Percentiles rank a stretch among this genome's conserved stretches.
phyloP scores from a whole-genome alignment of 192 early-diverging fungal genomes.

The Podila minutissima region DNA sequence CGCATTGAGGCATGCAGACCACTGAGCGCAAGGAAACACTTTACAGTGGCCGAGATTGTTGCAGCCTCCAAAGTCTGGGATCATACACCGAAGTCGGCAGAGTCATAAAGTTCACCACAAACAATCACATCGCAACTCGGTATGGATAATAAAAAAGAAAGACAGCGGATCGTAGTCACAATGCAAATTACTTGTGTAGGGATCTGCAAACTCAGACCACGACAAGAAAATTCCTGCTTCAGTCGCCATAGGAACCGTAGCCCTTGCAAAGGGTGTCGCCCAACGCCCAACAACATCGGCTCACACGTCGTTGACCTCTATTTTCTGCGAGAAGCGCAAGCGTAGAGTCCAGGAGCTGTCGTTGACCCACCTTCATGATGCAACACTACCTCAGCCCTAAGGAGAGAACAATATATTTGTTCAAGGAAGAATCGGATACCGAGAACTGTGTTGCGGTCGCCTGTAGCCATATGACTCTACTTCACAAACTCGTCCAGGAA shows the following conservation, averaged over 20 bases:
- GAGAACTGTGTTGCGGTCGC: too few species aligned
- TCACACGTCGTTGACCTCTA: background rate
- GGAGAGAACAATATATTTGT: too few species aligned
- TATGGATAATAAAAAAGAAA: too few species aligned
- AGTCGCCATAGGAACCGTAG: background rate
- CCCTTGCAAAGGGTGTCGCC: background rate
- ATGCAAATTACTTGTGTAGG: too few species aligned
- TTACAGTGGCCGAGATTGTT: slow-evolving; percentile 88
- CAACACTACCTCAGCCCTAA: too few species aligned
- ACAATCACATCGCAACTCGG: background rate
- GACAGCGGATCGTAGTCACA: too few species aligned
- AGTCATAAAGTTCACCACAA: background rate
- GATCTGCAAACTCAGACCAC: background rate
- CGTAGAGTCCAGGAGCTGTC: too few species aligned
- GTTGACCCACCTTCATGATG: too few species aligned
- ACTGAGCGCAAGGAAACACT: slow-evolving; percentile 88
- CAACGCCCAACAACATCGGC: background rate
- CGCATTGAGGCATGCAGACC: slow-evolving; percentile 91
- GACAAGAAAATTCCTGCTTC: background rate
- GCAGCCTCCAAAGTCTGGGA: slow-evolving; percentile 49
- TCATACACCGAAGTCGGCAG: slow-evolving; percentile 2
- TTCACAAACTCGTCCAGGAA: too few species aligned
- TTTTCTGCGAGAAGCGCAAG: too few species aligned
- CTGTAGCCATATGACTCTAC: too few species aligned
- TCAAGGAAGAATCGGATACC: too few species aligned